Evolutionary conservation across 176 grass and related monocot species (phyloP).

Genomic region (Zoysia pacifica): DNA sequence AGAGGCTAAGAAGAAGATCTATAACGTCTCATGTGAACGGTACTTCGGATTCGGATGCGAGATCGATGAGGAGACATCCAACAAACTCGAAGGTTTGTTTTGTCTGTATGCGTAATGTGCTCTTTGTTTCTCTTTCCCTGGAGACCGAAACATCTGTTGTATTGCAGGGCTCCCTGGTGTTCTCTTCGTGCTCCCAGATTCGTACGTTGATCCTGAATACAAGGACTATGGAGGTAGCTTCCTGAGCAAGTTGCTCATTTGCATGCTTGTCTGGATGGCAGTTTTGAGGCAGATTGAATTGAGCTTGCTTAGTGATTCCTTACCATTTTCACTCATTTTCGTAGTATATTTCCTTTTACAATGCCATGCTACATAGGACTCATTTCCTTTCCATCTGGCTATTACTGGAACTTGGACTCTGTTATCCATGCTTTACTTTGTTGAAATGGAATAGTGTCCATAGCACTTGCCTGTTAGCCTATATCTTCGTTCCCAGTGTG

Average conservation of each 20-base stretch:
- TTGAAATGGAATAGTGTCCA: neutral
- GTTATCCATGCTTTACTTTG: neutral
- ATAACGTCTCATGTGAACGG: slow-evolving; percentile 81
- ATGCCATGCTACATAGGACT: neutral
- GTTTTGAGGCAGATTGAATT: neutral
- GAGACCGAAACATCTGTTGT: neutral
- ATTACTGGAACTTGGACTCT: neutral
- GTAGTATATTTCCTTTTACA: neutral
- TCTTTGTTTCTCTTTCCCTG: neutral
- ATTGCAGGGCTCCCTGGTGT: slow-evolving; percentile 77
- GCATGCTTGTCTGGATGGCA: neutral
- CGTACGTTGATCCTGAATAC: slow-evolving; percentile 84
- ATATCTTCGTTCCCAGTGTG: neutral
- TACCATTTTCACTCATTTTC: neutral
- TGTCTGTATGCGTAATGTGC: neutral
- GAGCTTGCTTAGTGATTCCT: neutral
- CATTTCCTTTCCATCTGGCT: neutral
- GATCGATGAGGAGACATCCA: slow-evolving; percentile 88
- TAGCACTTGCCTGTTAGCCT: neutral
- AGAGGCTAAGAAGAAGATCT: slow-evolving; percentile 90
- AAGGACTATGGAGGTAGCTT: slow-evolving; percentile 93
- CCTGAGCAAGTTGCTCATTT: neutral
- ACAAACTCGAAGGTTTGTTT: slow-evolving; percentile 81
- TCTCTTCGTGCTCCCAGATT: slow-evolving; percentile 94
- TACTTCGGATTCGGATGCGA: slow-evolving; percentile 91